Evolutionary conservation across 2,329 filamentous ascomycete genomes (phyloP).

Genomic region (Colletotrichum gloeosporioides): DNA sequence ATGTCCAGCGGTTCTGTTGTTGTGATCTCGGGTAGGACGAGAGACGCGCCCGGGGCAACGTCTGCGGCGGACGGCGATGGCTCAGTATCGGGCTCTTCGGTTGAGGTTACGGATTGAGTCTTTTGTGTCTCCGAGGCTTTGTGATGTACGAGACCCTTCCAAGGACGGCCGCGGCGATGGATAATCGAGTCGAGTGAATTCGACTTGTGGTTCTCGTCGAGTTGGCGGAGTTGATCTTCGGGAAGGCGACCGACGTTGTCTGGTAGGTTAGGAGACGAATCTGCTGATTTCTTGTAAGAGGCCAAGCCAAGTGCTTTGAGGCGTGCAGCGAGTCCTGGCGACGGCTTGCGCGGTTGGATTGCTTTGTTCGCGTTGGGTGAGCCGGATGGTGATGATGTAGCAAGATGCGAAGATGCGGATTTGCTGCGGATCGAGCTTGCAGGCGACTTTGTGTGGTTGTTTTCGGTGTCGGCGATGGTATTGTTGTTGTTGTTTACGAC

Average conservation of each 20-base stretch:
- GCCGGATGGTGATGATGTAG: conserved; percentile 23
- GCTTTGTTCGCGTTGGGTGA: conserved; percentile 31
- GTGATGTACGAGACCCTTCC: conserved; percentile 69
- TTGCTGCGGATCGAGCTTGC: not conserved
- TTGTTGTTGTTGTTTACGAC: conserved; percentile 25
- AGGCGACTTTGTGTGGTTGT: conserved; percentile 6
- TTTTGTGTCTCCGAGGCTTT: conserved; percentile 39
- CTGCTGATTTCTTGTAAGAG: conserved; percentile 40
- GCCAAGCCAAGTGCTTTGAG: conserved; percentile 70
- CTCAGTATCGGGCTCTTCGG: not conserved
- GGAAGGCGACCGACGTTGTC: conserved; percentile 71
- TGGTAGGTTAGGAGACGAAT: conserved; percentile 27
- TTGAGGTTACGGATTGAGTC: not conserved
- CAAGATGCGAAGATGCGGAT: not conserved
- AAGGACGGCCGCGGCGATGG: conserved; percentile 72
- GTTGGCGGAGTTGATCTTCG: conserved; percentile 71
- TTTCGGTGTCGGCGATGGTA: conserved; percentile 26
- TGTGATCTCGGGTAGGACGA: conserved; percentile 56
- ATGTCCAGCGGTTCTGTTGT: conserved; percentile 59
- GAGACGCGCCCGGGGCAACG: conserved; percentile 29
- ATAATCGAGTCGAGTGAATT: conserved; percentile 56
- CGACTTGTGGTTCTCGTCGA: conserved; percentile 71
- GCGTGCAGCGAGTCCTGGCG: conserved; percentile 68
- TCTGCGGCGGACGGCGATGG: conserved; percentile 19
- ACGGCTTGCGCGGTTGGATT: conserved; percentile 58